Conservation (phyloP, 371 early-diverging fungal species). For the Lichtheimia corymbifera region DNA sequence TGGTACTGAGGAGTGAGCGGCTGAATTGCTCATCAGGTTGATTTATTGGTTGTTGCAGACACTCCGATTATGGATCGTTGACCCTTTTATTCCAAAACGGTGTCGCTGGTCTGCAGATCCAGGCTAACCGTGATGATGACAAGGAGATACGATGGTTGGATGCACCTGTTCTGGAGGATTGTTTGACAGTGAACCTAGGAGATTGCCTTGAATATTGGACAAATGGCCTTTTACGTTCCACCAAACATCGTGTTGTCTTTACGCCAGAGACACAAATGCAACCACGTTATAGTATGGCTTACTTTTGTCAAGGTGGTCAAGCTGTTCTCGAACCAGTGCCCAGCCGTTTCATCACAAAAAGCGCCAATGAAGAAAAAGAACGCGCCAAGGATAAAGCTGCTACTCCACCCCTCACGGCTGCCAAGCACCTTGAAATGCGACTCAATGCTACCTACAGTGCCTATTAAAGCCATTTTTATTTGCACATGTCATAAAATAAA, state of each 20-base stretch:
- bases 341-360: constrained; percentile 9
- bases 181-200: constrained; percentile 62
- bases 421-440: constrained; percentile 16
- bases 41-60: constrained; percentile 23
- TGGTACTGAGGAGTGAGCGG: background rate
- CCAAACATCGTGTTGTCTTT: constrained; percentile 65
- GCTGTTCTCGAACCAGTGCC: constrained; percentile 18
- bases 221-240: constrained; percentile 56
- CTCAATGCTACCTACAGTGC: constrained; percentile 17
- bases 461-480: constrained; percentile 5
- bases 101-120: constrained; percentile 62
- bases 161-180: constrained; percentile 53
- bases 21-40: no score
- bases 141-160: constrained; percentile 42
- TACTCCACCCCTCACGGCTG: constrained; percentile 9
- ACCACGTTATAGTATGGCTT: constrained; percentile 63
- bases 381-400: background rate
- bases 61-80: constrained; percentile 64
- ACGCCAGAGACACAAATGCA: constrained; percentile 37
- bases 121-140: constrained; percentile 26
- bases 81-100: constrained; percentile 66
- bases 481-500: no score
- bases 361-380: background rate
- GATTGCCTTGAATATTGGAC: constrained; percentile 72
- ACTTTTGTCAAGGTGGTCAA: constrained; percentile 49